Conservation (phyloP, 116 monocot genomes). For the Posidonia oceanica region DNA sequence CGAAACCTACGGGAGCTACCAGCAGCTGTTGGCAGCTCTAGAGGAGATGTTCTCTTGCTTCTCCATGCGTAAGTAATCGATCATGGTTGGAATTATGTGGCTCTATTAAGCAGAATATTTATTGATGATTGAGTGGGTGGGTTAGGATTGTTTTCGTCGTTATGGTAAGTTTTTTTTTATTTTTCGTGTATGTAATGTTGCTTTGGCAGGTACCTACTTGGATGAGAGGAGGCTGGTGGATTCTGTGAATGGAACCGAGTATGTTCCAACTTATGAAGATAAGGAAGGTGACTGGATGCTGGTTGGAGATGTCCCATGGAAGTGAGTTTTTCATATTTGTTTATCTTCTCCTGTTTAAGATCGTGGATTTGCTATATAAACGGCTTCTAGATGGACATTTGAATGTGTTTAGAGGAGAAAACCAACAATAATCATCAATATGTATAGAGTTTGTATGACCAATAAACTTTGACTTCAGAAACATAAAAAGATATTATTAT, state of each 20-base stretch:
- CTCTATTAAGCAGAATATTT: no score
- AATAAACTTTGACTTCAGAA: no score
- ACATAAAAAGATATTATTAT: neutral
- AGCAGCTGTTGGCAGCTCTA: slow-evolving; percentile 13
- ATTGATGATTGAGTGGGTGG: neutral
- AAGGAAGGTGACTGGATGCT: slow-evolving; percentile 43
- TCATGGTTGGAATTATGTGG: no score
- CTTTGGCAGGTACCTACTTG: neutral
- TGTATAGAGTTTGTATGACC: no score
- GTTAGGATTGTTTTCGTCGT: neutral
- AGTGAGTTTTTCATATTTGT: slow-evolving; percentile 10
- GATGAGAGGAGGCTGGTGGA: slow-evolving; percentile 65
- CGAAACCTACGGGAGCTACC: slow-evolving; percentile 11
- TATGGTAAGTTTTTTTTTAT: neutral
- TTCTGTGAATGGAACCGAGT: slow-evolving; percentile 66
- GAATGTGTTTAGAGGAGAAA: no score
- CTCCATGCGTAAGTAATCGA: slow-evolving; percentile 9
- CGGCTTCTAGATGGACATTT: neutral
- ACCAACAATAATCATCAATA: neutral
- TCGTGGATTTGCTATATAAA: neutral
- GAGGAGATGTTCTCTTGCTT: slow-evolving; percentile 27
- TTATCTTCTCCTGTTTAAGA: neutral
- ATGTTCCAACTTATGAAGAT: slow-evolving; percentile 47
- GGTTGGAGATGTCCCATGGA: slow-evolving; percentile 36
- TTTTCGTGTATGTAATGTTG: neutral